These are phyloP conservation scores for Eucalyptus tenuipes DNA, from an alignment of 345 rosid genomes.

Conservation along the genomic window DNA sequence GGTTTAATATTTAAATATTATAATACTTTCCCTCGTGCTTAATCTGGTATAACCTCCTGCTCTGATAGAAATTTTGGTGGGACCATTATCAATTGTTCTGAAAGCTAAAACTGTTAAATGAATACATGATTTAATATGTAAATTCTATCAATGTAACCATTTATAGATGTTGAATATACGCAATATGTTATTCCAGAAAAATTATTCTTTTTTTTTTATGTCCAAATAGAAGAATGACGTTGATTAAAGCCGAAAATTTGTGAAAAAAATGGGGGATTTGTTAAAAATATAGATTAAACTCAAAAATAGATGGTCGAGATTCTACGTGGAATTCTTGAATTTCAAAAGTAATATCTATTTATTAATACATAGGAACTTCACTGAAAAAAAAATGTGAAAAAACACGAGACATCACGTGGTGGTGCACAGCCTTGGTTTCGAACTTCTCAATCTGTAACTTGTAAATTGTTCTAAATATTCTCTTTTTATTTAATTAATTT, in stretches of 20 bases:
- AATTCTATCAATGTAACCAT: too few relatives aligned
- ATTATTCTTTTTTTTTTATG: accelerated
- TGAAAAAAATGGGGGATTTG: background rate
- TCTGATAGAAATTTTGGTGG: too few relatives aligned
- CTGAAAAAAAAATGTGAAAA: too few relatives aligned
- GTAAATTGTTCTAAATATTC: background rate
- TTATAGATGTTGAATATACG: background rate
- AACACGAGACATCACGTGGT: background rate
- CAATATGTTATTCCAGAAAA: background rate
- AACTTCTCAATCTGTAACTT: background rate
- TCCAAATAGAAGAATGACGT: background rate
- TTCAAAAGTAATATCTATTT: background rate
- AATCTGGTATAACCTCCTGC: too few relatives aligned
- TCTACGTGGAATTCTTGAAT: background rate
- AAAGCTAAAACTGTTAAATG: accelerated
- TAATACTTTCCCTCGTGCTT: too few relatives aligned
- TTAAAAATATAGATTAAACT: background rate
- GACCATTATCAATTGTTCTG: accelerated
- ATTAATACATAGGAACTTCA: background rate
- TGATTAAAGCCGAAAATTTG: background rate
- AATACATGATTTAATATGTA: too few relatives aligned
- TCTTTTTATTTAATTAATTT: background rate
- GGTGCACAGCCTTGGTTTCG: background rate
- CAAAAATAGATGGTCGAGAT: background rate
- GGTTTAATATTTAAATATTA: too few relatives aligned